A percentile compares a stretch with the other conserved stretches of the same genome.
These are phyloP conservation scores for Alternaria hordeiaustralica DNA, from an alignment of 2,329 filamentous ascomycete species.

Conservation along the genomic window DNA sequence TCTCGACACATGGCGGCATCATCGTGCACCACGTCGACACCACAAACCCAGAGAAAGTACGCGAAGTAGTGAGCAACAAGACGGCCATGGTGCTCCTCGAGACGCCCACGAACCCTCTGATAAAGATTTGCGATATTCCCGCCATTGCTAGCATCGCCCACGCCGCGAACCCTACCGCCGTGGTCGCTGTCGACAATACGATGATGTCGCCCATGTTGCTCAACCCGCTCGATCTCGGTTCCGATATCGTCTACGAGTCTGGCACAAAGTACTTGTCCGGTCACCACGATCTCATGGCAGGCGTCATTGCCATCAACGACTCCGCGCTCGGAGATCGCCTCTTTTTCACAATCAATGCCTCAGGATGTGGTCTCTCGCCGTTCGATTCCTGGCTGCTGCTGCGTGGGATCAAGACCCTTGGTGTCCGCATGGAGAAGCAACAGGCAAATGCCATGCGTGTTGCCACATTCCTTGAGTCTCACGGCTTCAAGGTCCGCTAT, in stretches of 20 bases:
- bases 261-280: slow-evolving; percentile 98
- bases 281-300: slow-evolving; percentile 98
- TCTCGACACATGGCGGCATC: slow-evolving; percentile 88
- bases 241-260: slow-evolving; percentile 96
- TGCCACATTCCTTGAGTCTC: slow-evolving; percentile 86
- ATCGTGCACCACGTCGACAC: slow-evolving; percentile 97
- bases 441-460: slow-evolving; percentile 90
- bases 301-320: slow-evolving; percentile 92
- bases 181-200: slow-evolving; percentile 96
- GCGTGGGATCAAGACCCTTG: slow-evolving; percentile 93
- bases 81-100: slow-evolving; percentile 96
- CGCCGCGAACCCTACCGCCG: slow-evolving; percentile 74
- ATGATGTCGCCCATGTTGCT: slow-evolving; percentile 96
- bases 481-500: slow-evolving; percentile 94
- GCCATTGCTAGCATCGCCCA: slow-evolving; percentile 79
- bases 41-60: slow-evolving; percentile 75
- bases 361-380: slow-evolving; percentile 89
- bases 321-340: slow-evolving; percentile 81
- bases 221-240: slow-evolving; percentile 92
- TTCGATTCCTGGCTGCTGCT: slow-evolving; percentile 97
- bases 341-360: slow-evolving; percentile 96
- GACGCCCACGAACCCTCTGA: slow-evolving; percentile 95
- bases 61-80: slow-evolving; percentile 72
- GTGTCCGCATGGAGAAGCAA: slow-evolving; percentile 98
- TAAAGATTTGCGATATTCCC: slow-evolving; percentile 95